Percentiles rank a stretch among this genome's conserved stretches.
These are phyloP conservation scores for Globisporangium spinosum DNA, from an alignment of 352 stramenopile genomes.

Conservation along the genomic window DNA sequence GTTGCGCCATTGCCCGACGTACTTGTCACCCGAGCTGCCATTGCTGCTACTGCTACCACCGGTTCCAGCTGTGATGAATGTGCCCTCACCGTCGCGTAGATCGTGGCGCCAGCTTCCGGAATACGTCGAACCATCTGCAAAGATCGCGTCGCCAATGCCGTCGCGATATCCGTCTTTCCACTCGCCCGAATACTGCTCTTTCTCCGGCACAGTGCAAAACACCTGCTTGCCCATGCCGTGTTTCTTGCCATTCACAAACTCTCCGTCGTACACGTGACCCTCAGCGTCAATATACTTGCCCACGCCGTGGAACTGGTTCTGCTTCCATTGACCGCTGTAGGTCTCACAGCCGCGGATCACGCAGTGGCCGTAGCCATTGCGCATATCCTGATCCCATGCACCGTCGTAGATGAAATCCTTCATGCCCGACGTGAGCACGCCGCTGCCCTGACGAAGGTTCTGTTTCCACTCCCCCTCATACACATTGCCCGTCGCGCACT, in stretches of 20 bases:
- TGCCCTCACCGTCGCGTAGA: conserved; percentile 59
- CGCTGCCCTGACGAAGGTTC: conserved; percentile 57
- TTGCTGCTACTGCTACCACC: conserved; percentile 15
- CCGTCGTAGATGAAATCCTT: conserved; percentile 85
- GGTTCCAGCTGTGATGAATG: conserved; percentile 23
- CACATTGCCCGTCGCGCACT: conserved; percentile 51
- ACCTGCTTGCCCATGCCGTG: conserved; percentile 65
- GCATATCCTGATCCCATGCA: conserved; percentile 55
- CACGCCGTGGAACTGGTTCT: conserved; percentile 72
- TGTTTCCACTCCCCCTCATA: conserved; percentile 73
- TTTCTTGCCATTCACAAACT: conserved; percentile 73
- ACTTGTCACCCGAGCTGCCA: conserved; percentile 47
- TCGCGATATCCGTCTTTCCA: conserved; percentile 53
- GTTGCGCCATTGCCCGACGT: conserved; percentile 63
- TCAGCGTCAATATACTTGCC: conserved; percentile 82
- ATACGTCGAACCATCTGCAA: conserved; percentile 52
- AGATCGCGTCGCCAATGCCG: conserved; percentile 53
- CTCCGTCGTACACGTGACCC: conserved; percentile 77
- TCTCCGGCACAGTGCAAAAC: conserved; percentile 12
- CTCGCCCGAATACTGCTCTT: conserved; percentile 61
- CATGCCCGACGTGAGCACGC: conserved; percentile 60
- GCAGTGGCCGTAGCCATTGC: conserved; percentile 65
- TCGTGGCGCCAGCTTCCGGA: conserved; percentile 56
- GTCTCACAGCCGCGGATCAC: conserved; percentile 73
- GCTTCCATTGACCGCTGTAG: conserved; percentile 68